Base-by-base conservation (phyloP, 2,329 filamentous ascomycete species). In the Colletotrichum tanaceti region DNA sequence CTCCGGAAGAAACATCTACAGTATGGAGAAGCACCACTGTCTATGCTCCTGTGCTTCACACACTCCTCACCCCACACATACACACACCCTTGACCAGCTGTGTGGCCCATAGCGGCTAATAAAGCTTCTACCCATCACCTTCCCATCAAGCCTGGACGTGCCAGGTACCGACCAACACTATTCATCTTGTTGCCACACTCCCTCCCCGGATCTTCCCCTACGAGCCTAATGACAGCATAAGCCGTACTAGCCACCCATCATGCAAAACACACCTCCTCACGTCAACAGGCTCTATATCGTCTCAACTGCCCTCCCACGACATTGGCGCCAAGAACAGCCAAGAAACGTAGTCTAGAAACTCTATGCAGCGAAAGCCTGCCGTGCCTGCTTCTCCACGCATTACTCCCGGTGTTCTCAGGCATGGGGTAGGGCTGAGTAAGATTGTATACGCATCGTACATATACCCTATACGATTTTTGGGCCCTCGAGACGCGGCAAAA, bases 301-400 rank as follows among this genome's bases (percentile, higher is more conserved):
- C 57, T 39, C 57, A 58, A 58, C 28, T 10, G 38, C 7, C 5
- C 1, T 20, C 5, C 18, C n/a, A 18, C 57, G 10, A 22, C n/a
- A 49, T 38, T 38, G 43, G 32, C 57, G 57, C 57, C 57, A 47
- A 58, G 57, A 58, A 24, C 22, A 14, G 13, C 28, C 57, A 47
- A 58, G 44, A 22, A 32, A 47, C 14, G n/a, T 49, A 24, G n/a
- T n/a, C 20, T 9, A 18, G n/a, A 16, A 22, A 22, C 28, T 20
- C 24, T 47, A 32, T 43, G 38, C 50, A 2, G 11, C 50, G 11
- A 22, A 28, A 28, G n/a, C n/a, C n/a, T n/a, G n/a, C n/a, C n/a
- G n/a, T n/a, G 49, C 38, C 18, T 22, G 41, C 18, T 38, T 14
- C 47, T 13, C 47, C 24, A 3, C 24, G n/a, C 16, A 4, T 28